Conservation (phyloP, 345 rosid genomes). For the Eutrema yunnanense region DNA sequence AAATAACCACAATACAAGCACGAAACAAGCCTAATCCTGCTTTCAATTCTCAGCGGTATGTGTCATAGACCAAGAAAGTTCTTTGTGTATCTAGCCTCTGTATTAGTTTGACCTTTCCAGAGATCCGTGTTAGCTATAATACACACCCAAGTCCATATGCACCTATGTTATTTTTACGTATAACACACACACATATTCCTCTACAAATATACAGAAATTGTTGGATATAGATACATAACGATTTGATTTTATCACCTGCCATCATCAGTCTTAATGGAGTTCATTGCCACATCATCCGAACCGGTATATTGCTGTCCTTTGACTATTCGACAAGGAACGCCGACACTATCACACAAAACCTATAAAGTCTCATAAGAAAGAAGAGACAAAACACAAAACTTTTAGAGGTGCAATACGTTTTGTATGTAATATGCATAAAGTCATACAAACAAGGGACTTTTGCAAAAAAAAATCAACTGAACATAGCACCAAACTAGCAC, state of each 20-base stretch:
- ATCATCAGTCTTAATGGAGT: constrained; percentile 79
- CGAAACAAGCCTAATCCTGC: constrained; percentile 1
- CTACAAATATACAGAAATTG: neutral
- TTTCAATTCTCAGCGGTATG: neutral
- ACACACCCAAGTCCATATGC: neutral
- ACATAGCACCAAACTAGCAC: neutral
- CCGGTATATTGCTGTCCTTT: constrained; percentile 89
- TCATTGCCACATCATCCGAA: constrained; percentile 84
- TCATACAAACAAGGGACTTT: neutral
- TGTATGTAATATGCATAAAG: neutral
- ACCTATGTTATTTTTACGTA: neutral
- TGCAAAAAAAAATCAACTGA: neutral
- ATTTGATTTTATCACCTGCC: constrained; percentile 53
- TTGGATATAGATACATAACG: neutral
- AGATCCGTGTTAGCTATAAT: constrained; percentile 1
- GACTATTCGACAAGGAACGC: constrained; percentile 86
- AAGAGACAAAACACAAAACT: constrained; percentile 13
- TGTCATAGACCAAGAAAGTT: neutral
- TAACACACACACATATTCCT: no score
- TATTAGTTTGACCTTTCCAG: neutral
- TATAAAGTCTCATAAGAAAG: constrained; percentile 33
- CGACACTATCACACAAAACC: constrained; percentile 87
- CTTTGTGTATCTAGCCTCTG: neutral
- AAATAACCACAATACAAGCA: neutral
- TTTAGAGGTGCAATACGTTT: constrained; percentile 15